Base-by-base conservation (phyloP, 148 eudicot genomes). In the Rhododendron ferrugineum region DNA sequence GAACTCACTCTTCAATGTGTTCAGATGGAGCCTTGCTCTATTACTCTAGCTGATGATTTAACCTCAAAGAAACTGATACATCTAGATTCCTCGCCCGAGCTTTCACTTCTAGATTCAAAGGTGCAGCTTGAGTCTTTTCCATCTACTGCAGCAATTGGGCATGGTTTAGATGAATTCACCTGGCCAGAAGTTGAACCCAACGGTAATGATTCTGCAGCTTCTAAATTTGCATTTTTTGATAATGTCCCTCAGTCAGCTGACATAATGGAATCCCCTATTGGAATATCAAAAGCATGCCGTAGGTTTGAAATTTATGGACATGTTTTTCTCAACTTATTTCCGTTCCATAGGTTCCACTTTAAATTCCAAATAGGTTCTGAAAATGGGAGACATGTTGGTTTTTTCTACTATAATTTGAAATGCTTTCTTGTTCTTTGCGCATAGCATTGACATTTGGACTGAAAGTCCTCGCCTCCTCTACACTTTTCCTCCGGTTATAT, bases 141-240 rank as follows among this genome's bases (percentile, higher is more conserved):
- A 83, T 49, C 93, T 70, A 54, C 86, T 86, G 85, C 83, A 72
- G 79, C 87, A 68, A 81, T 87, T 44, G 90, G 91, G 80, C 93
- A 91, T 88, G 95, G 93, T 66, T 84, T 91, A 76, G 94, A 92
- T 85, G 96, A 91, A 81, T 91, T 94, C 81, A 88, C 89, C 70
- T 89, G 94, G 92, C 90, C 90, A 79, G 86, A 85, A 42, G 84
- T 88, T 87, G 90, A 91, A 81, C 86, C 50, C 34, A 89, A 83
- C 13, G 76, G 82, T 54, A 83, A 89, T 78, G 68, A 77, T 62
- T 78, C 86, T 82, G 37, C 75, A 72, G 40, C 85, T 80, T 28
- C 88, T 52, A 89, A 88, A 37, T 80, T 80, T 22, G 88, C 80
- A 74, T 81, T 82, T 84, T 56, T 86, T 22, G 30, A 58, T 72